phyloP scores from a whole-genome alignment of 108 stramenopile species.

The Nitzschia sp. region DNA sequence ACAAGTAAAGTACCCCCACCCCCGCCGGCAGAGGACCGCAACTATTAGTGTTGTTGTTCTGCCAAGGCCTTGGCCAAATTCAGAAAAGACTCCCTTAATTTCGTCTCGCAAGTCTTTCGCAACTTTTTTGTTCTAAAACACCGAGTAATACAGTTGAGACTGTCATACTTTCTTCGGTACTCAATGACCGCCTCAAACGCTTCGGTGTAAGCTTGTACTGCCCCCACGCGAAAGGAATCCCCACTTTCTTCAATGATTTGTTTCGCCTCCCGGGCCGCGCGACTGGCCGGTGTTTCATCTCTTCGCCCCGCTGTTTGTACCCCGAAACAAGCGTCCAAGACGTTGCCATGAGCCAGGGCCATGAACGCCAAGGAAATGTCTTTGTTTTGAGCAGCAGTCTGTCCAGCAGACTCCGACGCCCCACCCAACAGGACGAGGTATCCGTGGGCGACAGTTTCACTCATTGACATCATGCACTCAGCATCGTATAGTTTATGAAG shows the following conservation, averaged over 20 bases:
- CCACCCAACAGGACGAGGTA: slow-evolving; percentile 37
- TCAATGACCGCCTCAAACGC: slow-evolving; percentile 37
- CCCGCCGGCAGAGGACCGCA: too few species aligned
- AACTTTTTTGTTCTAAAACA: slow-evolving; percentile 30
- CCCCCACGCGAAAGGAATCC: slow-evolving; percentile 31
- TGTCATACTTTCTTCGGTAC: slow-evolving; percentile 24
- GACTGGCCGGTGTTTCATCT: slow-evolving; percentile 27
- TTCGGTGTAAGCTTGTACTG: slow-evolving; percentile 42
- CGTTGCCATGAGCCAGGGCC: slow-evolving; percentile 62
- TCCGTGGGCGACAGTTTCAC: slow-evolving; percentile 28
- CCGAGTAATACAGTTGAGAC: slow-evolving; percentile 32
- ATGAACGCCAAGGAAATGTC: slow-evolving; percentile 41
- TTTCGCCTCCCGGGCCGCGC: slow-evolving; percentile 31
- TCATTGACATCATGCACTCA: slow-evolving; percentile 33
- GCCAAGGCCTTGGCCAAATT: slow-evolving; percentile 21
- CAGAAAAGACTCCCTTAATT: slow-evolving; percentile 18
- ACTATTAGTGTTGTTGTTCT: too few species aligned
- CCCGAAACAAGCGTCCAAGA: slow-evolving; percentile 66
- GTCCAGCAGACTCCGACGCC: too few species aligned
- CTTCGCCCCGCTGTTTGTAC: slow-evolving; percentile 15
- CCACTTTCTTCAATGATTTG: slow-evolving; percentile 30
- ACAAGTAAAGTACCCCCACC: too few species aligned
- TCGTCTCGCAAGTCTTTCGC: slow-evolving; percentile 16
- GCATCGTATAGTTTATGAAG: slow-evolving; percentile 39
- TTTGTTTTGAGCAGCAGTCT: not conserved